phyloP scores from a whole-genome alignment of 495 filamentous ascomycete species.

The Patellaria atrata region DNA sequence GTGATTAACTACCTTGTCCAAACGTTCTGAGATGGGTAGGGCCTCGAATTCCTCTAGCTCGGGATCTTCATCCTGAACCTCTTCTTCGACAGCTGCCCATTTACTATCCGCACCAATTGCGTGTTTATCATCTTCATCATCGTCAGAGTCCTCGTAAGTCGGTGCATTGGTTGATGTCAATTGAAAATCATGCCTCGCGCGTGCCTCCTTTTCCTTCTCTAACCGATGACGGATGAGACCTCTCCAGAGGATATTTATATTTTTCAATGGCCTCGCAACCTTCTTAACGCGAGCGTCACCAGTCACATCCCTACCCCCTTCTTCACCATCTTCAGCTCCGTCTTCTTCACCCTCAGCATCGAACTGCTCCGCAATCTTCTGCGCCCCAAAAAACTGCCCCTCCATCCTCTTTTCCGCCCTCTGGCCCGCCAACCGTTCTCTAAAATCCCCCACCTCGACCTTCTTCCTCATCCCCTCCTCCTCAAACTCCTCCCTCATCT shows the following conservation, averaged over 20 bases:
- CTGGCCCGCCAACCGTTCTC: slow-evolving; percentile 57
- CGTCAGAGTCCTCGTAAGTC: slow-evolving; percentile 36
- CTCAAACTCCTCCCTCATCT: slow-evolving; percentile 49
- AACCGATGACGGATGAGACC: slow-evolving; percentile 54
- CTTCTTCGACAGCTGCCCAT: slow-evolving; percentile 45
- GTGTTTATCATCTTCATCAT: slow-evolving; percentile 42
- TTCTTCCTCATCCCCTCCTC: slow-evolving; percentile 43
- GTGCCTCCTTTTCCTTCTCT: slow-evolving; percentile 51
- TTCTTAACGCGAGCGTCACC: background rate
- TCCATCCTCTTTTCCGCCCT: slow-evolving; percentile 56
- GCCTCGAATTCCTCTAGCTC: slow-evolving; percentile 77
- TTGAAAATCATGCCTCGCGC: slow-evolving; percentile 56
- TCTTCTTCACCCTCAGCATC: slow-evolving; percentile 34
- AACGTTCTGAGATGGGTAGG: slow-evolving; percentile 45
- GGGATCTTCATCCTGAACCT: slow-evolving; percentile 67
- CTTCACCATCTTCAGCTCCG: slow-evolving; percentile 10
- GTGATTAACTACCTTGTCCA: slow-evolving; percentile 49
- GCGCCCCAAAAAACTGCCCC: slow-evolving; percentile 52
- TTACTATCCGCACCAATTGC: slow-evolving; percentile 38
- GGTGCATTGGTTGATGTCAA: slow-evolving; percentile 38
- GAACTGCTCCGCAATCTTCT: slow-evolving; percentile 68
- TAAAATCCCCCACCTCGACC: slow-evolving; percentile 59
- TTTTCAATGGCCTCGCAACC: slow-evolving; percentile 30
- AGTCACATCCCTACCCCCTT: background rate
- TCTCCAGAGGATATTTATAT: slow-evolving; percentile 66